Conservation (phyloP, 306 rosid species). For the Adenanthera pavonina region DNA sequence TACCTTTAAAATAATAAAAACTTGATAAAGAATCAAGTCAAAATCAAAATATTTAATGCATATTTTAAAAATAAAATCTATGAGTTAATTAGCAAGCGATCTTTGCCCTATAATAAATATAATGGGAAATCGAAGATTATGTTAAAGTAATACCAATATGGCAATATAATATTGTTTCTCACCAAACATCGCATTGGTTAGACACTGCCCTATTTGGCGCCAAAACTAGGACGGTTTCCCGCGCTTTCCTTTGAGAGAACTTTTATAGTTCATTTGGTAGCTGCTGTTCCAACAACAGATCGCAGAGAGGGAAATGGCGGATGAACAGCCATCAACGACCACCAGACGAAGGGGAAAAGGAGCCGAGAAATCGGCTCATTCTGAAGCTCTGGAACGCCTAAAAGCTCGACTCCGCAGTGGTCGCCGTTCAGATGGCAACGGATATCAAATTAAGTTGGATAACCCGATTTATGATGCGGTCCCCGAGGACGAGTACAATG, state of each 20-base stretch:
- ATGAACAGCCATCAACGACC: slow-evolving; percentile 50
- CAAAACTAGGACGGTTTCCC: slow-evolving; percentile 44
- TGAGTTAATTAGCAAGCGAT: no score
- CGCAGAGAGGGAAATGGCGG: slow-evolving; percentile 58
- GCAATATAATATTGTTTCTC: no score
- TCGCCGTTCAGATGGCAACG: slow-evolving; percentile 66
- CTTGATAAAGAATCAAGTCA: no score
- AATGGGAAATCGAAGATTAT: no score
- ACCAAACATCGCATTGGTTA: neutral
- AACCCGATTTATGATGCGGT: slow-evolving; percentile 76
- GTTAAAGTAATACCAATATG: no score
- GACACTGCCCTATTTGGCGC: slow-evolving; percentile 30
- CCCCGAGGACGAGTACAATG: slow-evolving; percentile 81
- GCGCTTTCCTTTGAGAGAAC: slow-evolving; percentile 31
- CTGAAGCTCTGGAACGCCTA: slow-evolving; percentile 78
- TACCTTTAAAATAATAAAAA: no score
- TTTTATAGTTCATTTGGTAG: neutral
- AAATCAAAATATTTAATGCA: no score
- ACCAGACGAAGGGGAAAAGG: slow-evolving; percentile 69
- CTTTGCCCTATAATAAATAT: no score
- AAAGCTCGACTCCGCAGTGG: slow-evolving; percentile 65
- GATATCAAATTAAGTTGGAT: slow-evolving; percentile 74
- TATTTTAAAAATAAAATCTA: no score
- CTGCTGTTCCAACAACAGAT: slow-evolving; percentile 1
- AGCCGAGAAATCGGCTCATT: slow-evolving; percentile 56